Evolutionary conservation across 2,329 filamentous ascomycete species (phyloP).

Genomic region (Claviceps paspali): DNA sequence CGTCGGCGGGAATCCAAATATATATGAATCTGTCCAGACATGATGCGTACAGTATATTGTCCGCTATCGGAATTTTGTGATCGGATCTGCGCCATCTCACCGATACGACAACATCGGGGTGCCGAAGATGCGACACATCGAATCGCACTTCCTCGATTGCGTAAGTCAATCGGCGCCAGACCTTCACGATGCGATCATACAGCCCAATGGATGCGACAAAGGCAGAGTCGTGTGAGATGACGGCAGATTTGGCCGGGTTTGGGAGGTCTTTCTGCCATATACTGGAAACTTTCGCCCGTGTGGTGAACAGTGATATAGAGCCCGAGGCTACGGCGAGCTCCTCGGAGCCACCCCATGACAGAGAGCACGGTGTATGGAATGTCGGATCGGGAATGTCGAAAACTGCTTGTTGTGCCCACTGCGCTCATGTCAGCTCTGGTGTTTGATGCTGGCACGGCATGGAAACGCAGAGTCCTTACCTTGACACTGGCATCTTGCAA

Average conservation of each 20-base stretch:
- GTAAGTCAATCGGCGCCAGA: conserved; percentile 81
- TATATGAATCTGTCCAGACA: conserved; percentile 68
- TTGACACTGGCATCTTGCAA: conserved; percentile 57
- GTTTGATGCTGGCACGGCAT: background rate
- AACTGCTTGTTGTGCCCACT: conserved; percentile 51
- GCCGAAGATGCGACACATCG: conserved; percentile 80
- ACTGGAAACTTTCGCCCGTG: conserved; percentile 30
- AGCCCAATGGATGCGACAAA: conserved; percentile 70
- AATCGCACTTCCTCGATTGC: conserved; percentile 72
- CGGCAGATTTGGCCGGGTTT: conserved; percentile 56
- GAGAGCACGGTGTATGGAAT: conserved; percentile 22
- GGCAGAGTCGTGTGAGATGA: conserved; percentile 73
- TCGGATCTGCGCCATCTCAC: conserved; percentile 74
- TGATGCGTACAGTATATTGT: conserved; percentile 82
- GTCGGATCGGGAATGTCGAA: conserved; percentile 28
- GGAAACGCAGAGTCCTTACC: conserved; percentile 27
- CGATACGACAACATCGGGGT: conserved; percentile 65
- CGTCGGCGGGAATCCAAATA: conserved; percentile 69
- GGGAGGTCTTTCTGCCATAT: conserved; percentile 66
- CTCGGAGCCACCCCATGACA: conserved; percentile 79
- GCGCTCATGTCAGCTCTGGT: conserved; percentile 6
- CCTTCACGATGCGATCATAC: conserved; percentile 73
- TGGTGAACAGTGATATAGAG: conserved; percentile 53
- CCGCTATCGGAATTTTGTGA: conserved; percentile 60
- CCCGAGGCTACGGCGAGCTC: conserved; percentile 70